Percentiles rank a stretch among this genome's conserved stretches.
phyloP scores from a whole-genome alignment of 2,329 filamentous ascomycete species.

The Chaetomium olivaceum region DNA sequence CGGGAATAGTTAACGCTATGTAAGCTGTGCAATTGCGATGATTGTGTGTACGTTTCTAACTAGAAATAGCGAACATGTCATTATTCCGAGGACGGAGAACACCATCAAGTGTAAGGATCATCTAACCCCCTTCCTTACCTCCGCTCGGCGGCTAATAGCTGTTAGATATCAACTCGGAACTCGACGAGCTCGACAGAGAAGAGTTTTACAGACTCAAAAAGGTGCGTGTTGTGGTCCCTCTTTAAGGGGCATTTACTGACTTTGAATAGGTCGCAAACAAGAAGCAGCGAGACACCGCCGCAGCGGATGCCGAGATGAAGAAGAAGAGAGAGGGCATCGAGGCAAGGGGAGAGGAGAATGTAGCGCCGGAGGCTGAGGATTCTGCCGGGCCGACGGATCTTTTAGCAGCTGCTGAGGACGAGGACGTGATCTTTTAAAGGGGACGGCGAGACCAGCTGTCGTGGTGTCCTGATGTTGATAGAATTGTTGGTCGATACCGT shows the following conservation, averaged over 20 bases:
- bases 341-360: constrained; percentile 42
- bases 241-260: not conserved
- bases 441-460: not conserved
- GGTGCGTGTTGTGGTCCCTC: constrained; percentile 34
- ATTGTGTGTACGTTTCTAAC: constrained; percentile 30
- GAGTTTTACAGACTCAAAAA: constrained; percentile 99
- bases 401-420: constrained; percentile 73
- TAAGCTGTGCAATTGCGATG: constrained; percentile 48
- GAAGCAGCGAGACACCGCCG: constrained; percentile 75
- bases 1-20: constrained; percentile 80
- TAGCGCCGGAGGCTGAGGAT: constrained; percentile 42
- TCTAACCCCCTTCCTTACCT: not conserved
- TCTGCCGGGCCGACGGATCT: constrained; percentile 60
- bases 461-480: constrained; percentile 4
- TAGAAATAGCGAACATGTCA: constrained; percentile 73
- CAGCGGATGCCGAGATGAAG: constrained; percentile 72
- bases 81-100: constrained; percentile 96
- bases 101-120: constrained; percentile 84
- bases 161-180: constrained; percentile 90
- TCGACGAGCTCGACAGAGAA: constrained; percentile 95
- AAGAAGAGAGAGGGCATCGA: constrained; percentile 62
- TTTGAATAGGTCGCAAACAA: constrained; percentile 67
- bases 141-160: constrained; percentile 8
- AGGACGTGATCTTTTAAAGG: constrained; percentile 79
- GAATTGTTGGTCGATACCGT: constrained; percentile 22